Evolutionary conservation across 75 land plant genomes (phyloP).

Genomic region (Pinus tabuliformis): DNA sequence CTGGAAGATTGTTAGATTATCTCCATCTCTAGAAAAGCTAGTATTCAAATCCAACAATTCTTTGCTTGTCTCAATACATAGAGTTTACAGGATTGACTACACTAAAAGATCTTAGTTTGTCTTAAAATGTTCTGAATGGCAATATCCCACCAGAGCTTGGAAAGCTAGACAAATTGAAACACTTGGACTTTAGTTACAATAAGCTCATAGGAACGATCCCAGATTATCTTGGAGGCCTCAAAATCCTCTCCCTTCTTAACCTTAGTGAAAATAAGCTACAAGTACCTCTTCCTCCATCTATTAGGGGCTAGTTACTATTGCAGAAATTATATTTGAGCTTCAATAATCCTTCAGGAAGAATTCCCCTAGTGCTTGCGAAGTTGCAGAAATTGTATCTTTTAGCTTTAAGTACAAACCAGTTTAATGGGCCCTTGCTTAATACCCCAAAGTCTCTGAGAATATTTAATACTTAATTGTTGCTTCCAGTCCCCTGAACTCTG

Average conservation of each 20-base stretch:
- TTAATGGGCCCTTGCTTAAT: slow-evolving; percentile 11
- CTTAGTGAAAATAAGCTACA: too few relatives aligned
- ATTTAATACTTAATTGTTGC: slow-evolving; percentile 2
- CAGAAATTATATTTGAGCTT: too few relatives aligned
- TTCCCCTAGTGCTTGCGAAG: slow-evolving; percentile 14
- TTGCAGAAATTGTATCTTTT: slow-evolving; percentile 12
- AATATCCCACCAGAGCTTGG: slow-evolving; percentile 44
- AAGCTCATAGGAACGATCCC: slow-evolving; percentile 9
- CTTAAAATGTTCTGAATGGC: slow-evolving; percentile 48
- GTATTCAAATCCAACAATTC: too few relatives aligned
- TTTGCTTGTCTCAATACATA: too few relatives aligned
- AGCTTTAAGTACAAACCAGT: slow-evolving; percentile 11
- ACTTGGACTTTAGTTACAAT: slow-evolving; percentile 58
- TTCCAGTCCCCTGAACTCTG: too few relatives aligned
- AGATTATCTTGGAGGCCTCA: slow-evolving; percentile 6
- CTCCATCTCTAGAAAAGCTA: too few relatives aligned
- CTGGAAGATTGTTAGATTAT: too few relatives aligned
- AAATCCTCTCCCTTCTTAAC: too few relatives aligned
- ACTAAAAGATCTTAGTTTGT: slow-evolving; percentile 29
- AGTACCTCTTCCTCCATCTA: too few relatives aligned
- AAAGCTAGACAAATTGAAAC: slow-evolving; percentile 26
- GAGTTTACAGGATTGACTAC: background rate
- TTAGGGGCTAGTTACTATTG: too few relatives aligned
- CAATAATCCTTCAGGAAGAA: background rate
- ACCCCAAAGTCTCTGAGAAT: background rate